Percentiles rank a stretch among this genome's conserved stretches.
Evolutionary conservation across 768 basidiomycete species (phyloP).

Genomic region (Exsudoporus frostii): DNA sequence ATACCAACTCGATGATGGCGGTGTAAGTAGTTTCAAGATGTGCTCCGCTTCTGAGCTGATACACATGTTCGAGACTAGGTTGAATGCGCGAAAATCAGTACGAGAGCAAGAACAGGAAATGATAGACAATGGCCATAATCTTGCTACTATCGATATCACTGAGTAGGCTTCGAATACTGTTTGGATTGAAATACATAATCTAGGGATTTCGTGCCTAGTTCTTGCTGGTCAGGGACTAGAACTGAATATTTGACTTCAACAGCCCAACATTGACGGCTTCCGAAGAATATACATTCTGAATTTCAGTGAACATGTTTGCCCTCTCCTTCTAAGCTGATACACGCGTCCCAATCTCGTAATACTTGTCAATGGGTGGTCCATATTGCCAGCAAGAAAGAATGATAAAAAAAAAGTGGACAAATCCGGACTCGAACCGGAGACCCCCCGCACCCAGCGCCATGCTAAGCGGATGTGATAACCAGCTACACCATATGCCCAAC

Average conservation of each 20-base stretch:
- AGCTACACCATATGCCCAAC: conserved; percentile 39
- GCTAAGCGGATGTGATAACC: conserved; percentile 42
- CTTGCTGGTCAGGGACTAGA: neutral
- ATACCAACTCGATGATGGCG: conserved; percentile 15
- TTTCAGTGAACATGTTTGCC: no score
- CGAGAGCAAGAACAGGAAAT: conserved; percentile 1
- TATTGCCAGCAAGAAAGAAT: neutral
- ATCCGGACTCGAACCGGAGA: conserved; percentile 41
- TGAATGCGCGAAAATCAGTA: conserved; percentile 10
- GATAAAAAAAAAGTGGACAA: conserved; percentile 30
- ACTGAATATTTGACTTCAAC: no score
- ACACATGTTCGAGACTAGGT: neutral
- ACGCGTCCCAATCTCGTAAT: no score
- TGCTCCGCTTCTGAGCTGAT: neutral
- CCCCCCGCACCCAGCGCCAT: conserved; percentile 35
- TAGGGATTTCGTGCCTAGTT: no score
- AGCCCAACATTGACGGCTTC: no score
- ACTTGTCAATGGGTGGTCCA: no score
- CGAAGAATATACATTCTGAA: no score
- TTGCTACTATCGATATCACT: conserved; percentile 4
- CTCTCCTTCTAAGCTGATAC: no score
- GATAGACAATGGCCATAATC: neutral
- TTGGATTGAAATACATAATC: no score
- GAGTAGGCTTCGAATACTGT: conserved; percentile 32
- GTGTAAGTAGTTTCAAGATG: neutral